Evolutionary conservation across 2,329 filamentous ascomycete genomes (phyloP).

Genomic region (Alternaria arbusti): DNA sequence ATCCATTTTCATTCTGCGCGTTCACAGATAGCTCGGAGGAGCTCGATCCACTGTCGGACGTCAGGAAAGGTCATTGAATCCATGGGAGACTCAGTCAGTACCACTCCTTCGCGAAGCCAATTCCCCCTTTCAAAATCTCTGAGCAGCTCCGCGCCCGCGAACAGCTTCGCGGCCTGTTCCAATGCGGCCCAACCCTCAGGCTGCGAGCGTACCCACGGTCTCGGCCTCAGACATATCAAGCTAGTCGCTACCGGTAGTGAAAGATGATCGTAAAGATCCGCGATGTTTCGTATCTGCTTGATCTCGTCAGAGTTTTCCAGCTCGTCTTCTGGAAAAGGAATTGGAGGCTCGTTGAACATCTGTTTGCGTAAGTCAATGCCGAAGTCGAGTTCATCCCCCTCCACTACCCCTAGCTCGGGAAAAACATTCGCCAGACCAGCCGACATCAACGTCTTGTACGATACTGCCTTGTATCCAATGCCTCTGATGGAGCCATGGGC

Average conservation of each 20-base stretch:
- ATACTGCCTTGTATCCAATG: neutral
- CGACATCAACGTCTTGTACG: neutral
- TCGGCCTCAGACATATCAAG: neutral
- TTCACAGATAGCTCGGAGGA: neutral
- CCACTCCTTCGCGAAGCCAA: neutral
- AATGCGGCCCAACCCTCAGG: neutral
- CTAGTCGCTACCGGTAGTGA: neutral
- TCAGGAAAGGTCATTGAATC: neutral
- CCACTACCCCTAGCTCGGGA: too few species aligned
- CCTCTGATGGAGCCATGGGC: neutral
- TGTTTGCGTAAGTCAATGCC: too few species aligned
- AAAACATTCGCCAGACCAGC: neutral
- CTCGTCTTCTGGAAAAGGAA: too few species aligned
- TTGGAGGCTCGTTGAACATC: neutral
- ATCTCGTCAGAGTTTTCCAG: neutral
- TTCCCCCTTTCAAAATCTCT: too few species aligned
- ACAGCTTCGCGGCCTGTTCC: neutral
- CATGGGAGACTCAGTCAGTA: neutral
- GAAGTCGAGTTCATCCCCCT: too few species aligned
- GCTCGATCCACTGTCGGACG: neutral
- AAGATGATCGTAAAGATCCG: neutral
- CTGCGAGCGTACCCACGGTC: neutral
- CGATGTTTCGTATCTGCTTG: neutral
- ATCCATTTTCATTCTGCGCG: too few species aligned
- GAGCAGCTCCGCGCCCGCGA: too few species aligned